Base-by-base conservation (phyloP, 1,139 yeast species). In the Insectozyma bohioensis region DNA sequence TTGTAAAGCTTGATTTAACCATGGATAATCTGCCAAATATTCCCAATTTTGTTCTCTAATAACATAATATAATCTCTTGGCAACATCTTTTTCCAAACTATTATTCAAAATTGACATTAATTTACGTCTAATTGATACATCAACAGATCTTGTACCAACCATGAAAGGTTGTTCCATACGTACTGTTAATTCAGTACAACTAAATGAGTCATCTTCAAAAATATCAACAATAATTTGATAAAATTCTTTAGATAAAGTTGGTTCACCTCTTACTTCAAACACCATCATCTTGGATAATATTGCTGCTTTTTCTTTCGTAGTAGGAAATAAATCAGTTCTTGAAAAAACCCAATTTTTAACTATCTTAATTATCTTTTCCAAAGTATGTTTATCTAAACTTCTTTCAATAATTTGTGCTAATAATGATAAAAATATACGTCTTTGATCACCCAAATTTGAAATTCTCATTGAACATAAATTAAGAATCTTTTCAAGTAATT, bases 11-110 rank as follows among this genome's bases (percentile, higher is more conserved):
- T 92, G 98, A 53, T 88, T 87, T 41, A 90, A 63, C 98, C 98
- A 94, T 31, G 90, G 88, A 49, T 85, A 85, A 45, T 90, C 97
- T 0, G 95, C 92, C 31, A 94, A 67, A 48, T 75, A 84, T 54
- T 94, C 98, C 99, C 99, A 94, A 51, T 87, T 92, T 54, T 94
- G 98, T 47, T 92, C 97, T 24, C 92, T 72, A 20, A 94, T 74
- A 7, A 92, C 81, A 49, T 92, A 94, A 46, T 83, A 81, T 26
- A 94, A 63, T 40, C 98, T 72, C 54, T 86, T 88, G 46, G 78
- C 75, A 15, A 88, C 73, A 46, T 85, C 92, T 34, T 69, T 74
- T 41, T 94, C 97, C 42, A 94, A 67, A 45, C 95, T 85, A 34
- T 75, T 76, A 54, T 84, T 82, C 53, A 94, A 65, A 34, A 94